Evolutionary conservation across 495 filamentous ascomycete species (phyloP).

Genomic region (Patellaria atrata): DNA sequence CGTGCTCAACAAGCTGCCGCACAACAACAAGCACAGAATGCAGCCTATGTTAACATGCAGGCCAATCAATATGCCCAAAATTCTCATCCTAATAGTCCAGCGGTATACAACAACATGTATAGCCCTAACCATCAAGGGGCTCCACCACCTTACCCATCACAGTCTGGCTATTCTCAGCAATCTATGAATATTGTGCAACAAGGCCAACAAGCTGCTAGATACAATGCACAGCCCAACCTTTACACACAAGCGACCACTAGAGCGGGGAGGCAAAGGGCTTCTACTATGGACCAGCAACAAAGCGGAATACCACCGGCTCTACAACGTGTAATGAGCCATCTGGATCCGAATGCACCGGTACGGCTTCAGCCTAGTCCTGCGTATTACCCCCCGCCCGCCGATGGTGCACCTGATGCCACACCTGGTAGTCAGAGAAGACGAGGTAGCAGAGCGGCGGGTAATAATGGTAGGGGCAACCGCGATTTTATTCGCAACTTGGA

Average conservation of each 20-base stretch:
- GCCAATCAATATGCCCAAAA: constrained; percentile 42
- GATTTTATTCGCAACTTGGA: constrained; percentile 91
- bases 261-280: constrained; percentile 75
- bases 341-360: constrained; percentile 91
- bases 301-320: constrained; percentile 84
- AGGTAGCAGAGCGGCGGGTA: constrained; percentile 55
- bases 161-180: constrained; percentile 55
- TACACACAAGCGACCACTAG: constrained; percentile 77
- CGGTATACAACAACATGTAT: constrained; percentile 65
- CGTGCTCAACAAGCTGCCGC: constrained; percentile 44
- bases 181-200: constrained; percentile 52
- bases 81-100: constrained; percentile 29
- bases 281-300: constrained; percentile 88
- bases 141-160: constrained; percentile 77
- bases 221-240: constrained; percentile 53
- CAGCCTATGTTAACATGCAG: constrained; percentile 41
- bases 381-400: constrained; percentile 92
- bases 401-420: constrained; percentile 55
- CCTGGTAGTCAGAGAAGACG: constrained; percentile 54
- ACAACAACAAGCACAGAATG: constrained; percentile 33
- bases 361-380: constrained; percentile 89
- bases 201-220: constrained; percentile 53
- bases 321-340: constrained; percentile 89
- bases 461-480: constrained; percentile 43
- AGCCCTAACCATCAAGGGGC: constrained; percentile 53